These are phyloP conservation scores for Eimeria praecox DNA, from an alignment of 169 alveolate genomes.

Conservation along the genomic window DNA sequence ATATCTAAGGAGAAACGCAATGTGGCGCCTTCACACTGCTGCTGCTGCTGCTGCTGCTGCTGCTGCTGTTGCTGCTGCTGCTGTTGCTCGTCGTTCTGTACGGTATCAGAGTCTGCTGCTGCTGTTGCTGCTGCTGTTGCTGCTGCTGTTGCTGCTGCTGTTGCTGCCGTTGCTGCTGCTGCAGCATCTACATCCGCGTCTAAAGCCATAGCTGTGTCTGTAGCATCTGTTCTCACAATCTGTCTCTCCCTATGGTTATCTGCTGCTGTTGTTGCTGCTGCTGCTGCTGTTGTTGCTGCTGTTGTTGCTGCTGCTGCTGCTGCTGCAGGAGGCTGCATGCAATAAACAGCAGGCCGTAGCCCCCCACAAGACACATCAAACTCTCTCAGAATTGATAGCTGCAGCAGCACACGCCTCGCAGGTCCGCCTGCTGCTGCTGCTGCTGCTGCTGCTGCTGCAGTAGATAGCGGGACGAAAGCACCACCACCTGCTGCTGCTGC, in stretches of 20 bases:
- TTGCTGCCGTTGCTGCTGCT: slow-evolving; percentile 23
- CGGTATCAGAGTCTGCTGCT: neutral
- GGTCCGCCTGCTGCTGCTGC: slow-evolving; percentile 63
- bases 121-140: neutral
- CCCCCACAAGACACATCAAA: slow-evolving; percentile 63
- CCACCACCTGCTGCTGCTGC: slow-evolving; percentile 1
- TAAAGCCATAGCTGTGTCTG: neutral
- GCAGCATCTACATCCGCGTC: neutral
- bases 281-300: slow-evolving; percentile 18
- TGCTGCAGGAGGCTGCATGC: neutral
- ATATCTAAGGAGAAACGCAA: slow-evolving; percentile 27
- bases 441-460: slow-evolving; percentile 73
- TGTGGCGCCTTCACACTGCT: slow-evolving; percentile 6
- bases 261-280: slow-evolving; percentile 49
- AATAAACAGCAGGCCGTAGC: slow-evolving; percentile 23
- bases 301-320: slow-evolving; percentile 38
- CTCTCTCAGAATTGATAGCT: slow-evolving; percentile 3
- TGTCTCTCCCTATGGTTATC: neutral
- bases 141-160: slow-evolving; percentile 52
- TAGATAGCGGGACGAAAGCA: slow-evolving; percentile 37
- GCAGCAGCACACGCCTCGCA: slow-evolving; percentile 57
- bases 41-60: slow-evolving; percentile 56
- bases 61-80: slow-evolving; percentile 32
- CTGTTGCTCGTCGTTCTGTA: neutral
- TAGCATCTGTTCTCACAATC: neutral